Conservation (phyloP, 352 stramenopile species). For the Phytopythium sindhum region DNA sequence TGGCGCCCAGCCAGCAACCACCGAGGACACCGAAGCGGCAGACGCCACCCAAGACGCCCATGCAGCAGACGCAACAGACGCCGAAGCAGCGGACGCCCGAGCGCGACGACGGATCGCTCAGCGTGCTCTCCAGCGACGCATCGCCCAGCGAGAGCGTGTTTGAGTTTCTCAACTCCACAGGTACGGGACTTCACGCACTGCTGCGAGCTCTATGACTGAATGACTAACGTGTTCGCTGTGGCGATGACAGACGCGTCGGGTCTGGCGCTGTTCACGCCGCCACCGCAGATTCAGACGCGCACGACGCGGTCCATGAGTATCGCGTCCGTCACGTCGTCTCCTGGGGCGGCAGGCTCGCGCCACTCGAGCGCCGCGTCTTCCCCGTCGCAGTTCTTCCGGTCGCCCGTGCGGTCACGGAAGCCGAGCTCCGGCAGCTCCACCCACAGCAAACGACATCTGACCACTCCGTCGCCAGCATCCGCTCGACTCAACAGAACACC, state of each 20-base stretch:
- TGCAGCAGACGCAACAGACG: background rate
- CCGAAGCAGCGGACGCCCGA: constrained; percentile 5
- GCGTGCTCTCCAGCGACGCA: constrained; percentile 47
- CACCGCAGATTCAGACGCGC: constrained; percentile 25
- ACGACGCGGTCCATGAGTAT: constrained; percentile 4
- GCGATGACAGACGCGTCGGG: constrained; percentile 14
- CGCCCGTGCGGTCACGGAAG: constrained; percentile 30
- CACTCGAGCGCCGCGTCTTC: constrained; percentile 34
- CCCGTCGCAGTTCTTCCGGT: constrained; percentile 76
- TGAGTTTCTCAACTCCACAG: constrained; percentile 45
- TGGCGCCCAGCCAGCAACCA: background rate
- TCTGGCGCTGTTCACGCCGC: constrained; percentile 58
- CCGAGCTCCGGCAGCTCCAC: constrained; percentile 2
- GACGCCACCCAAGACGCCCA: background rate
- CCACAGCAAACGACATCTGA: background rate
- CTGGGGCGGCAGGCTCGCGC: constrained; percentile 12
- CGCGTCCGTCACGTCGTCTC: constrained; percentile 14
- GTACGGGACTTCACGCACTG: constrained; percentile 10
- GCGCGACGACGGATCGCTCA: constrained; percentile 32
- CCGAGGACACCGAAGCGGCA: too few relatives aligned
- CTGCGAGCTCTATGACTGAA: background rate
- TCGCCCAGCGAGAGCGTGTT: constrained; percentile 43
- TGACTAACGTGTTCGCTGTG: background rate
- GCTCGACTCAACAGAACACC: background rate
- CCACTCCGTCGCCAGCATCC: constrained; percentile 5